Conservation (phyloP, 2,329 filamentous ascomycete species). For the Epichloe festucae region DNA sequence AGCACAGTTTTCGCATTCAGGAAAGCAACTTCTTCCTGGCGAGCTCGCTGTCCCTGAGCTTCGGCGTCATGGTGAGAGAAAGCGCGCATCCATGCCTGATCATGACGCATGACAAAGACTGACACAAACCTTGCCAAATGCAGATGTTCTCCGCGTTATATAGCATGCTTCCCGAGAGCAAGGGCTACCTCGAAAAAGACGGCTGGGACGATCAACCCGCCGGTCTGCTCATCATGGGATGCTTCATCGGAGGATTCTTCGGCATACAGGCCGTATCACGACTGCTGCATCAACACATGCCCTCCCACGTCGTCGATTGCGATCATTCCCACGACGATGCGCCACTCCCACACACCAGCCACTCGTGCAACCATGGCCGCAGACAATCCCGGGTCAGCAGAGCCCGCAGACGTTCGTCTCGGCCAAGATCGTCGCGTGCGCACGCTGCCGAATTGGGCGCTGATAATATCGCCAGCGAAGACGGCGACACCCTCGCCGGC, state of each 20-base stretch:
- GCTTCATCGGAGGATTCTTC: constrained; percentile 59
- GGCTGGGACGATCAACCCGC: constrained; percentile 54
- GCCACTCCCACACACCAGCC: constrained; percentile 15
- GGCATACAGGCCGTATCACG: constrained; percentile 65
- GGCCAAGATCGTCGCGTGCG: constrained; percentile 13
- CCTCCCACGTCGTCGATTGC: constrained; percentile 70
- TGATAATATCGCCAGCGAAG: constrained; percentile 5
- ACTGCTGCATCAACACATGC: constrained; percentile 59
- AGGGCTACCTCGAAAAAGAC: constrained; percentile 58
- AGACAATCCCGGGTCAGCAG: constrained; percentile 19
- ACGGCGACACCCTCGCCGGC: constrained; percentile 9
- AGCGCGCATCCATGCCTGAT: not conserved
- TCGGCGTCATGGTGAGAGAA: constrained; percentile 77
- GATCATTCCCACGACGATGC: constrained; percentile 58
- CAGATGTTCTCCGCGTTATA: constrained; percentile 87
- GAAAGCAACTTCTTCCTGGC: constrained; percentile 83
- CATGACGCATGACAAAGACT: not conserved
- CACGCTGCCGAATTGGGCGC: constrained; percentile 2
- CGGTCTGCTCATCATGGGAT: constrained; percentile 53
- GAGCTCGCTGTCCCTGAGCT: constrained; percentile 79
- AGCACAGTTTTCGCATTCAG: constrained; percentile 71
- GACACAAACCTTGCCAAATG: not conserved
- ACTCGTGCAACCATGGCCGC: constrained; percentile 13
- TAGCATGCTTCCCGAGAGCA: constrained; percentile 83
- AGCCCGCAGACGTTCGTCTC: constrained; percentile 17